Evolutionary conservation across 495 filamentous ascomycete genomes (phyloP).

Genomic region (Xylaria scruposa): DNA sequence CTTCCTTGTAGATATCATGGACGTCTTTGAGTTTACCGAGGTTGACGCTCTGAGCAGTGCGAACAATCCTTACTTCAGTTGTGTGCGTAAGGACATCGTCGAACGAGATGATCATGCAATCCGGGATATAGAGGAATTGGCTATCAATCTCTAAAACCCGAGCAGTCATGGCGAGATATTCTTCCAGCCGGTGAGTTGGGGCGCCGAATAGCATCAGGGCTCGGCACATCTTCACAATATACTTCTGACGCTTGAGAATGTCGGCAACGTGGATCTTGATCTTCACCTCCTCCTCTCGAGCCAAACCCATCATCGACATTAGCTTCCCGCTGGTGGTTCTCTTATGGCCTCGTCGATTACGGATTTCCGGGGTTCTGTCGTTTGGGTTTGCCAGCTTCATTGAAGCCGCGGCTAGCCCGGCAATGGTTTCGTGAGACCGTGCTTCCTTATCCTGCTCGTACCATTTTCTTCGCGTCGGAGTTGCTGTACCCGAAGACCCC

Average conservation of each 20-base stretch:
- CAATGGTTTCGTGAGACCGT: conserved; percentile 43
- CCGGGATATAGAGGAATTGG: conserved; percentile 88
- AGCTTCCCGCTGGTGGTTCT: conserved; percentile 38
- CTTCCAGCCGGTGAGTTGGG: conserved; percentile 73
- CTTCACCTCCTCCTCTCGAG: conserved; percentile 66
- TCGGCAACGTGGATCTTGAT: conserved; percentile 86
- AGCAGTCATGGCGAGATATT: conserved; percentile 88
- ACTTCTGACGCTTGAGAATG: conserved; percentile 75
- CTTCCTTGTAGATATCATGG: conserved; percentile 88
- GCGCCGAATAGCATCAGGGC: conserved; percentile 84
- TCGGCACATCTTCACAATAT: conserved; percentile 81
- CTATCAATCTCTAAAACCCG: conserved; percentile 83
- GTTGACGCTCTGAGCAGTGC: conserved; percentile 74
- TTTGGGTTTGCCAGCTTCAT: conserved; percentile 50
- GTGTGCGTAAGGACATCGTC: conserved; percentile 87
- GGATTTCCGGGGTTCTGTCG: conserved; percentile 20
- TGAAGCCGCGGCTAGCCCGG: conserved; percentile 54
- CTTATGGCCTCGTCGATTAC: conserved; percentile 34
- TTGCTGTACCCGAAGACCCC: conserved; percentile 42
- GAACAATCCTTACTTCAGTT: conserved; percentile 86
- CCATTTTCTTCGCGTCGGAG: conserved; percentile 68
- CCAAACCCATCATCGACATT: conserved; percentile 44
- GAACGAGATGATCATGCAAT: conserved; percentile 92
- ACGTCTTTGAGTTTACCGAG: conserved; percentile 81
- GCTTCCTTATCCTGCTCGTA: conserved; percentile 59